Conservation (phyloP, 768 basidiomycete species). For the Megacollybia marginata region DNA sequence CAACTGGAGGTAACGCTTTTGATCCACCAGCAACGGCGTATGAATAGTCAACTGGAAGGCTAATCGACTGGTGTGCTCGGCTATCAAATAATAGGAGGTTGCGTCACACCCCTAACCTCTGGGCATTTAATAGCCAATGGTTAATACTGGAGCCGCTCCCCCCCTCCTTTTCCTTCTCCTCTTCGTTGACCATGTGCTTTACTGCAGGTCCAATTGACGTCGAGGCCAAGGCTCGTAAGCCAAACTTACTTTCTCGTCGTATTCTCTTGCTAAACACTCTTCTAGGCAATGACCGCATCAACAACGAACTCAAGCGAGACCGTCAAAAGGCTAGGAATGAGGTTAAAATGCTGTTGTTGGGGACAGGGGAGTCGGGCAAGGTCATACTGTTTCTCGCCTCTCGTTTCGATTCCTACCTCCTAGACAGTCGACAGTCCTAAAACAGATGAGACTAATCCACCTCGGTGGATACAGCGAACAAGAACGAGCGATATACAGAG, state of each 20-base stretch:
- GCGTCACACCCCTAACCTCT: too few species aligned
- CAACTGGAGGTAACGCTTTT: too few species aligned
- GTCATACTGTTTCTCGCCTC: conserved; percentile 21
- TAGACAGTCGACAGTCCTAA: conserved; percentile 76
- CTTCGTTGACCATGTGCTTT: conserved; percentile 68
- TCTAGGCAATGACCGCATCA: conserved; percentile 87
- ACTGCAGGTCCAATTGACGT: conserved; percentile 66
- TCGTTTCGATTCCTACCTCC: conserved; percentile 2
- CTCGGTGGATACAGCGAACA: conserved; percentile 83
- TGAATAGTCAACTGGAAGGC: too few species aligned
- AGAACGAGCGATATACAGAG: conserved; percentile 90
- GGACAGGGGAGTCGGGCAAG: conserved; percentile 97
- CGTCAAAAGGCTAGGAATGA: conserved; percentile 86
- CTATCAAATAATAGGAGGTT: too few species aligned
- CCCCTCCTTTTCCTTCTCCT: too few species aligned
- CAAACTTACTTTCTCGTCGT: not conserved
- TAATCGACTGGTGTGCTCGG: too few species aligned
- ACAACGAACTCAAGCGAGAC: conserved; percentile 86
- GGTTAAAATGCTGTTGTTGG: conserved; percentile 93
- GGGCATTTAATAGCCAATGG: too few species aligned
- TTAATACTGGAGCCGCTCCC: too few species aligned
- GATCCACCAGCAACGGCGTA: too few species aligned
- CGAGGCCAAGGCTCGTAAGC: conserved; percentile 79
- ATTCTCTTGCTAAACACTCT: not conserved
- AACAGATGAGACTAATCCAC: conserved; percentile 97